Base-by-base conservation (phyloP, 371 early-diverging fungal genomes). In the Batkoa obscura region DNA sequence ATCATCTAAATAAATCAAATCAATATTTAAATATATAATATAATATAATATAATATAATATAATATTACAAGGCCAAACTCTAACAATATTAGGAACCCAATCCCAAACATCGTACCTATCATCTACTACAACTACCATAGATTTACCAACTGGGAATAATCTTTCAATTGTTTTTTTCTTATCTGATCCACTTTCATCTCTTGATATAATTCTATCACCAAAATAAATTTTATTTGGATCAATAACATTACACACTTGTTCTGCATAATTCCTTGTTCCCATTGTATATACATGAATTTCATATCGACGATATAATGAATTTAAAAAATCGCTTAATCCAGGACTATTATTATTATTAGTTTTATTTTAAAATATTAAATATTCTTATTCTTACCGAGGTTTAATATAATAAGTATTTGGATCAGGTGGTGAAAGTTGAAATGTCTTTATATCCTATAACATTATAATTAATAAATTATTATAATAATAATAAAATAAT, bases 281-380 rank as follows among this genome's bases (percentile, higher is more conserved):
- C 97, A 98, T 95, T 2, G 99, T 99, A 66, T 99, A 99, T 55
- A 99, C 90, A 67, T 98, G 99, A 56, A 99, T 70, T 65, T 99
- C 99, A 66, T 83, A 97, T 3, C 80, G 62, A 55, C 74, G 58
- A 9, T 76, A 68, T 1, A 91, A 64, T 45, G 71, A 62, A 48
- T 75, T 64, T 35, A 99, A 67, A 63, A 99, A 96, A 43, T 81
- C 72, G 6, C 70, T 66, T 10, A 96, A 73, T 8, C 81, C 78
- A 0, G 96, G 96, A 61, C 81, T 76, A 64, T 35, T 39, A 4
- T 23, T n/a, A n/a, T 17, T 37, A 64, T 35, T 39, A 4, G 36
- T n/a, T 9, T 17, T 37, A n/a, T n/a, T n/a, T n/a, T n/a, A n/a
- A n/a, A n/a, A n/a, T n/a, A n/a, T n/a, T n/a, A n/a, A n/a, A n/a